Evolutionary conservation across 495 filamentous ascomycete genomes (phyloP), one percentile per base, ranked within the genome.

Genomic region (Lindgomyces ingoldianus): DNA sequence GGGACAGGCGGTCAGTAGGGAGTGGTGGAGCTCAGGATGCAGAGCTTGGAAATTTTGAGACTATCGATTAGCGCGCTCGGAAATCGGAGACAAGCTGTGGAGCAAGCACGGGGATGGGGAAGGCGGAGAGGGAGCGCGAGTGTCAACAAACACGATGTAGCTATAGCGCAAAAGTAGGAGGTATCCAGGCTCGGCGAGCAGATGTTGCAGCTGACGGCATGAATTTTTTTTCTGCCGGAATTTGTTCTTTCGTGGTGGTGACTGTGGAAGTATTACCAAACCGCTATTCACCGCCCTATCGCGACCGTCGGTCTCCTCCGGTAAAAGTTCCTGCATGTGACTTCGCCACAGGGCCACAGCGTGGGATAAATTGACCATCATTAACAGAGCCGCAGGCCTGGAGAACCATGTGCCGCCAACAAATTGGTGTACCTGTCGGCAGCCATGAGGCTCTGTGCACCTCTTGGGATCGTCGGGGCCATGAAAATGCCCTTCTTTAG

Each of bases 381-480:
- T 39, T 18, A 10, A 14, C 10, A n/a, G 49, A 62, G 47, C 58
- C 58, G 47, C 47, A 54, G 57, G 24, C 24, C 27, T 60, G 57
- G 44, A 45, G 4, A 12, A 18, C 4, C 3, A 29, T 46, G 3
- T 29, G 25, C 25, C 19, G 48, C 12, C n/a, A 44, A 46, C 27
- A 61, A 18, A 61, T 61, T 61, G 46, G 30, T 21, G 29, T 30
- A 44, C 11, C 46, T 21, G 58, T 25, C 58, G 48, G 47, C 58
- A 61, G 19, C 46, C 47, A 24, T 61, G 58, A 47, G 58, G 58
- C 58, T 61, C 58, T 61, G 58, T 21, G 58, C 54, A 16, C 36
- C 22, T 36, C 3, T 9, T 10, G 24, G 8, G 27, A 16, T 8
- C 44, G 44, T 6, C 24, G 18, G 46, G 25, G 22, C 3, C 42